Conservation (phyloP, 208 protist genomes). For the Leptomonas pyrrhocoris region DNA sequence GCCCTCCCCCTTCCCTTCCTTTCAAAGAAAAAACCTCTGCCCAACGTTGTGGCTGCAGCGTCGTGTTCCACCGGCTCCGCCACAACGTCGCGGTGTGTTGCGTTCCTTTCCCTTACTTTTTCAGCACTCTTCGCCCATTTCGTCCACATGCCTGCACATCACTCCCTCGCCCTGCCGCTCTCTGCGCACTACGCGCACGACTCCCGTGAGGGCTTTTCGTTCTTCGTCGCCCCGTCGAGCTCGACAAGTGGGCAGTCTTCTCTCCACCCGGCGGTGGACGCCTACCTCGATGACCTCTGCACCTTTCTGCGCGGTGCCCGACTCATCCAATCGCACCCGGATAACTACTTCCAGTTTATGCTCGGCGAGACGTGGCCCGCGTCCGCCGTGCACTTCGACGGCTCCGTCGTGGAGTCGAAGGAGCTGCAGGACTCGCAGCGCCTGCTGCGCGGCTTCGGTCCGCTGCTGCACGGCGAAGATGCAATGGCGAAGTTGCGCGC, state of each 20-base stretch:
- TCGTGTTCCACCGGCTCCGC: too few species aligned
- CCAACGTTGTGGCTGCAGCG: too few species aligned
- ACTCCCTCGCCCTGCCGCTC: constrained; percentile 70
- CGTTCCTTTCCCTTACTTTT: background rate
- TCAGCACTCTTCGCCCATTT: too few species aligned
- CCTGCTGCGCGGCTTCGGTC: constrained; percentile 50
- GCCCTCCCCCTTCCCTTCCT: background rate
- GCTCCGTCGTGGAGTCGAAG: constrained; percentile 36
- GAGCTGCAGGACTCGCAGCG: constrained; percentile 56
- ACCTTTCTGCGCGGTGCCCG: constrained; percentile 57
- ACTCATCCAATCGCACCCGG: constrained; percentile 81
- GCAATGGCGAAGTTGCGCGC: constrained; percentile 38
- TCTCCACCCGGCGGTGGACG: constrained; percentile 19
- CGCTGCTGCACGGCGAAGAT: constrained; percentile 34
- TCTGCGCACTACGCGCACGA: constrained; percentile 42
- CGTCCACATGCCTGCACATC: constrained; percentile 25
- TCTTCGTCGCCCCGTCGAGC: constrained; percentile 30
- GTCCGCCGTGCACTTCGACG: constrained; percentile 44
- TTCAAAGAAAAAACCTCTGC: too few species aligned
- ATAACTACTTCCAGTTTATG: constrained; percentile 76
- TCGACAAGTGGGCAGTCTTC: background rate
- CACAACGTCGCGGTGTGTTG: background rate
- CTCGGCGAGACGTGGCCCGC: constrained; percentile 30
- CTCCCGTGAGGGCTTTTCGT: constrained; percentile 39
- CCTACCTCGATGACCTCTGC: constrained; percentile 76